Evolutionary conservation across 75 land plant species (phyloP).

Genomic region (Pinus albicaulis): DNA sequence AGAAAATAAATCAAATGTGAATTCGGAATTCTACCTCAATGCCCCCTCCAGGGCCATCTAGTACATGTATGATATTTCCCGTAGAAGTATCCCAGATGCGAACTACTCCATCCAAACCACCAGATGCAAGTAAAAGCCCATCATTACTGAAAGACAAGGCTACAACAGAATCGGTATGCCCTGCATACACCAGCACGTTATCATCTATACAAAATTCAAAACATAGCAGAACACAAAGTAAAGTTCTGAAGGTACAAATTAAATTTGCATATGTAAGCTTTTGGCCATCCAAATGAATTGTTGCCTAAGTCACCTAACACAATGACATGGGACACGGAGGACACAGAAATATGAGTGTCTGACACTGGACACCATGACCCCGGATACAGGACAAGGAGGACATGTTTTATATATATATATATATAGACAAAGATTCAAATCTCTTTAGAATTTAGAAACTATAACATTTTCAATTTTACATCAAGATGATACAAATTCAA

Average conservation of each 20-base stretch:
- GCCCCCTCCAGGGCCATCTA: constrained; percentile 83
- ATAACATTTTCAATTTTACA: too few relatives aligned
- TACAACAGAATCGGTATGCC: constrained; percentile 75
- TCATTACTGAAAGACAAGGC: constrained; percentile 76
- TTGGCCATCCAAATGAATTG: background rate
- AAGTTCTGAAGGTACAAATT: background rate
- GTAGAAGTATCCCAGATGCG: constrained; percentile 69
- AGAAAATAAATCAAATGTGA: background rate
- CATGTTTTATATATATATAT: too few relatives aligned
- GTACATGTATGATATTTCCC: constrained; percentile 49
- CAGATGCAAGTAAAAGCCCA: constrained; percentile 86
- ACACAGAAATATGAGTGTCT: too few relatives aligned
- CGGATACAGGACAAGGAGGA: too few relatives aligned
- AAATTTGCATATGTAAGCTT: background rate
- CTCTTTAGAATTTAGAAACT: too few relatives aligned
- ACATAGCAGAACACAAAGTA: background rate
- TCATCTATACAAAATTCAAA: background rate
- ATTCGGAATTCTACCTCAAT: constrained; percentile 56
- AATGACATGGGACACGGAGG: too few relatives aligned
- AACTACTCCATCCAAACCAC: constrained; percentile 82
- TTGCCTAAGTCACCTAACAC: too few relatives aligned
- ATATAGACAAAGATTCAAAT: too few relatives aligned
- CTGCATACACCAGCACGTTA: constrained; percentile 24
- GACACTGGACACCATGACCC: too few relatives aligned
- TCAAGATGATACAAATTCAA: too few relatives aligned